Evolutionary conservation across 2,329 filamentous ascomycete species (phyloP), one percentile per base, ranked within the genome.

Genomic region (Westerdykella aurantiaca): DNA sequence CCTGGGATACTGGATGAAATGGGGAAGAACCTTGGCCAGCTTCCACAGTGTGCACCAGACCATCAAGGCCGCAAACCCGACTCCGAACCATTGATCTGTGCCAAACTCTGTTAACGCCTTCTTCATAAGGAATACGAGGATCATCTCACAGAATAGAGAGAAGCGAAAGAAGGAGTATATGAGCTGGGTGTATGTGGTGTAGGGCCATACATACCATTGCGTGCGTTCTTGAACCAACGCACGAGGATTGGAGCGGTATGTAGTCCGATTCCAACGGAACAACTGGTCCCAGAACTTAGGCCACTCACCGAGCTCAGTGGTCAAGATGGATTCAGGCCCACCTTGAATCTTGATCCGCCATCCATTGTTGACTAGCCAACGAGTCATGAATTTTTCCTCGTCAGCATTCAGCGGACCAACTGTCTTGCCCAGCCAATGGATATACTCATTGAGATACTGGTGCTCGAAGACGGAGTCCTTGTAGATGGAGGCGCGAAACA

Each of bases 361-460:
- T n/a, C 70, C 71, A 6, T 72, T 57, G 9, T 65, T 64, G 34
- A 78, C 71, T 5, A 75, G 68, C 47, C 72, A 78, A 10, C 80
- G 69, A 0, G 80, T 83, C 29, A 78, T 66, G 52, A 74, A 82
- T 58, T 83, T 83, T 64, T 84, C 80, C 45, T 83, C 80, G 47
- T 83, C 80, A 0, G 70, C 68, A 17, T 75, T 72, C 2, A 81
- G 58, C 1, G 73, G 63, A 0, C 70, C 69, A 1, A 73, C 64
- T 21, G 18, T 21, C 44, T 74, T 69, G 66, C 77, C 42, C 23
- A 38, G 42, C 18, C 35, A 16, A 35, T 39, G 38, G 18, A 39
- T 18, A 31, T 47, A 44, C 31, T 53, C 51, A 37, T 51, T 49
- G 13, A 51, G 33, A 31, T 50, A 51, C 3, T 21, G 38, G n/a